Base-by-base conservation (phyloP, 768 basidiomycete species). In the Trametes villosa region DNA sequence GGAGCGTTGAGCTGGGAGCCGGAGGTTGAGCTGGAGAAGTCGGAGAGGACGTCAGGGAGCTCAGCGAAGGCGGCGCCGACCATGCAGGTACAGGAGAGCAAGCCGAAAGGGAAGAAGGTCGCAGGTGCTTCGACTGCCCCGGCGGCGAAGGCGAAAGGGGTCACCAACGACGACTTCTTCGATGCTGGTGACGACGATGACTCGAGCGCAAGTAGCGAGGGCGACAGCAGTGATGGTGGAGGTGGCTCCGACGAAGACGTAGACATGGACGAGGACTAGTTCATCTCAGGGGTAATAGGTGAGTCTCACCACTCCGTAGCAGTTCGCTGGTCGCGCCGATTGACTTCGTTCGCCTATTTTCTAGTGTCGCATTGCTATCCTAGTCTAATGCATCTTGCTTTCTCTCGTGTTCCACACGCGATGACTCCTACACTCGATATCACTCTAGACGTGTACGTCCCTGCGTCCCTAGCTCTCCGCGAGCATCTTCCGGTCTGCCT, bases 1-100 rank as follows among this genome's bases (percentile, higher is more conserved):
- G 87, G 88, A 0, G 83, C 84, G 52, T 56, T 94, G 41, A 76
- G 81, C 1, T 54, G 67, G 1, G 85, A 88, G 65, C 89, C 91
- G 9, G 92, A 94, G 68, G 65, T 70, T 8, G 76, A 77, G 12
- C 63, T 72, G 9, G 54, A 65, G 41, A 67, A 65, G 47, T 65
- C 52, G 38, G 50, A 49, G 13, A 34, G 41, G 48, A 46, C 31
- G 44, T 24, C 44, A 7, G 52, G 20, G 9, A 38, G 47, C 8
- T 45, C 46, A 18, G 3, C 40, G 52, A 51, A 50, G 24, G 22
- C 18, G 34, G 38, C 44, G 22, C 30, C 41, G 9, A 38, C 34
- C 18, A 5, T 48, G 31, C 53, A 36, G 52, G 22, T 18, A 8
- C n/a, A 30, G 31, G 9, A 34, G 33, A n/a, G n/a, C n/a, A 27